These are phyloP conservation scores for Saccharomycopsis phalli DNA, from an alignment of 1,139 yeast genomes.

Conservation along the genomic window DNA sequence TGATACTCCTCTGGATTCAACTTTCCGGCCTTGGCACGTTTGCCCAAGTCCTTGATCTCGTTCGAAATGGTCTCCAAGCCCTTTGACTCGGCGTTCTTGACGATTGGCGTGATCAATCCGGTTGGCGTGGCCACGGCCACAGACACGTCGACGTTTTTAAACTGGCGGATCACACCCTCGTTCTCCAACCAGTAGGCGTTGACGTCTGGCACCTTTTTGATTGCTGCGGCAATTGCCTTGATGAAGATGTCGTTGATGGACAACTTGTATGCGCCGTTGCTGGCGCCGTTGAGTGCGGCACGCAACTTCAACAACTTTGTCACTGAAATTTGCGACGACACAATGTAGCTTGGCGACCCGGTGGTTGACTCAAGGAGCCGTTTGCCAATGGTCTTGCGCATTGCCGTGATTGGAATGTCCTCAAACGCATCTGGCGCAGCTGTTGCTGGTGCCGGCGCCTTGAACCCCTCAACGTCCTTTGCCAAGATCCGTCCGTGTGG, in stretches of 20 bases:
- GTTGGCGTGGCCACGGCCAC: conserved; percentile 99
- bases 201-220: conserved; percentile 84
- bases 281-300: conserved; percentile 75
- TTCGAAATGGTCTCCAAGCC: conserved; percentile 76
- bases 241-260: conserved; percentile 91
- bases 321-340: conserved; percentile 79
- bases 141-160: conserved; percentile 86
- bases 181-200: conserved; percentile 90
- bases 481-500: conserved; percentile 92
- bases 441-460: conserved; percentile 34
- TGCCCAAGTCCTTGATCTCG: conserved; percentile 86
- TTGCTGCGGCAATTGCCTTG: conserved; percentile 90
- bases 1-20: conserved; percentile 93
- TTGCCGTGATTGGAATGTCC: conserved; percentile 79
- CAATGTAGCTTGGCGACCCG: conserved; percentile 85
- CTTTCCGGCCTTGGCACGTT: conserved; percentile 92
- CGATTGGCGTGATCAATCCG: conserved; percentile 94
- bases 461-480: conserved; percentile 72
- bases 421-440: conserved; percentile 46
- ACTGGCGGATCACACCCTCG: conserved; percentile 88
- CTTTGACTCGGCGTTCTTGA: conserved; percentile 76
- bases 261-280: conserved; percentile 82
- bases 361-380: conserved; percentile 83
- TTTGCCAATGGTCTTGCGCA: conserved; percentile 91
- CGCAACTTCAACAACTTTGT: conserved; percentile 87